Evolutionary conservation across 345 rosid genomes (phyloP).

Genomic region (Lepidium aucheri): DNA sequence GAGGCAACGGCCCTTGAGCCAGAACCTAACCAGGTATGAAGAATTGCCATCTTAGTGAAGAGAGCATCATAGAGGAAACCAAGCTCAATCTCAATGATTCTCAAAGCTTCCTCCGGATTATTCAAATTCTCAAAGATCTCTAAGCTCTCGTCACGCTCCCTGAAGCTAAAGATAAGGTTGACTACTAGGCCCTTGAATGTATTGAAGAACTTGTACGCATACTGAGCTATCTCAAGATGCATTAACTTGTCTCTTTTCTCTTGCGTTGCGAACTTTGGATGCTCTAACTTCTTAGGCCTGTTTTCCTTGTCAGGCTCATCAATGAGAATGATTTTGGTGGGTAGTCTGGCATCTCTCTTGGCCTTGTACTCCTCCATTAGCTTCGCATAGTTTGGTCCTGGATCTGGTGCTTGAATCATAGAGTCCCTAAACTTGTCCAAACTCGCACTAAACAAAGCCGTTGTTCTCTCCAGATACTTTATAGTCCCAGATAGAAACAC

Average conservation of each 20-base stretch:
- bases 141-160: slow-evolving; percentile 36
- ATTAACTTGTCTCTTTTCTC: not conserved
- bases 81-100: slow-evolving; percentile 49
- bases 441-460: slow-evolving; percentile 48
- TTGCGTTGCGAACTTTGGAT: not conserved
- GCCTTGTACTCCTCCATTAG: slow-evolving; percentile 60
- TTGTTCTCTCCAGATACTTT: slow-evolving; percentile 56
- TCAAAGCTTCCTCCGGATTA: slow-evolving; percentile 30
- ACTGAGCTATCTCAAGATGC: slow-evolving; percentile 16
- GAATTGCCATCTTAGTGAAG: slow-evolving; percentile 38
- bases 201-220: slow-evolving; percentile 32
- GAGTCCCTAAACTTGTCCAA: slow-evolving; percentile 48
- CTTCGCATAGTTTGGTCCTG: slow-evolving; percentile 55
- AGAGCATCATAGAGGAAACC: slow-evolving; percentile 53
- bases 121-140: slow-evolving; percentile 21
- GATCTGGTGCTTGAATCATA: slow-evolving; percentile 48
- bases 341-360: slow-evolving; percentile 36
- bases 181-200: slow-evolving; percentile 49
- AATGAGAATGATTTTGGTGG: slow-evolving; percentile 29
- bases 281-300: slow-evolving; percentile 7
- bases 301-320: slow-evolving; percentile 39
- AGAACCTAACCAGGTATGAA: slow-evolving; percentile 29
- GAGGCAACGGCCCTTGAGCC: slow-evolving; percentile 19
- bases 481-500: slow-evolving; percentile 45
- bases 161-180: slow-evolving; percentile 45